These are phyloP conservation scores for Mycothermus thermophilus DNA, from an alignment of 495 filamentous ascomycete genomes.

Conservation along the genomic window DNA sequence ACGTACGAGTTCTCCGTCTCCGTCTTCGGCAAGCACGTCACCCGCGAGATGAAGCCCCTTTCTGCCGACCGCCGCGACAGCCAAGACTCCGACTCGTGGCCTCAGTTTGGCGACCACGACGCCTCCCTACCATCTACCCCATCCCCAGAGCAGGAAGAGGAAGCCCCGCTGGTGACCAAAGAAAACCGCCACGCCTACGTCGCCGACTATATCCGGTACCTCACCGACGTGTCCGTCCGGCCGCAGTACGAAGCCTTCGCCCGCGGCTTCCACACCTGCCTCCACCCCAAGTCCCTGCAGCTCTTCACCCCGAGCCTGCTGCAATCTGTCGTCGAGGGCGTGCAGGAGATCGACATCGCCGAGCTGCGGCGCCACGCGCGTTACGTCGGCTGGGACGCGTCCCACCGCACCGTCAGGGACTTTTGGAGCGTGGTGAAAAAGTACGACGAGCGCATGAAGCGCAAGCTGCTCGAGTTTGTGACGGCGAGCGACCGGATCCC, in stretches of 20 bases:
- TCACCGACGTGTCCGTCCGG: slow-evolving; percentile 62
- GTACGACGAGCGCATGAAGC: slow-evolving; percentile 55
- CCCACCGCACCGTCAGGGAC: slow-evolving; percentile 51
- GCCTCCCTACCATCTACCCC: slow-evolving; percentile 9
- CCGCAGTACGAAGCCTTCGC: slow-evolving; percentile 71
- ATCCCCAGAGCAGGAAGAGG: slow-evolving; percentile 25
- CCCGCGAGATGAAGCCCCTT: slow-evolving; percentile 31
- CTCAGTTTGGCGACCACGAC: slow-evolving; percentile 19
- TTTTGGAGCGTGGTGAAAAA: slow-evolving; percentile 71
- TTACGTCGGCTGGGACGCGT: slow-evolving; percentile 67
- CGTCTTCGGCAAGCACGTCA: slow-evolving; percentile 43
- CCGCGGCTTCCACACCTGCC: slow-evolving; percentile 64
- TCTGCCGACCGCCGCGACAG: background rate
- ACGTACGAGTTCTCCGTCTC: slow-evolving; percentile 78
- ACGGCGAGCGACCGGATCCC: slow-evolving; percentile 86
- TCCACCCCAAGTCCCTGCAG: slow-evolving; percentile 52
- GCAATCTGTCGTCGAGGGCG: slow-evolving; percentile 68
- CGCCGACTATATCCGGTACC: slow-evolving; percentile 74
- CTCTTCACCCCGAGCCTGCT: slow-evolving; percentile 59
- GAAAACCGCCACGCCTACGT: slow-evolving; percentile 66
- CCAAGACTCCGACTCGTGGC: slow-evolving; percentile 17
- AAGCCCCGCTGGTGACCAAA: slow-evolving; percentile 54
- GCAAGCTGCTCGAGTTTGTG: slow-evolving; percentile 77
- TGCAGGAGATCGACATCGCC: slow-evolving; percentile 58
- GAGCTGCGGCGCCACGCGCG: slow-evolving; percentile 53